Conservation (phyloP, 2,329 filamentous ascomycete species). For the Canariomyces notabilis region DNA sequence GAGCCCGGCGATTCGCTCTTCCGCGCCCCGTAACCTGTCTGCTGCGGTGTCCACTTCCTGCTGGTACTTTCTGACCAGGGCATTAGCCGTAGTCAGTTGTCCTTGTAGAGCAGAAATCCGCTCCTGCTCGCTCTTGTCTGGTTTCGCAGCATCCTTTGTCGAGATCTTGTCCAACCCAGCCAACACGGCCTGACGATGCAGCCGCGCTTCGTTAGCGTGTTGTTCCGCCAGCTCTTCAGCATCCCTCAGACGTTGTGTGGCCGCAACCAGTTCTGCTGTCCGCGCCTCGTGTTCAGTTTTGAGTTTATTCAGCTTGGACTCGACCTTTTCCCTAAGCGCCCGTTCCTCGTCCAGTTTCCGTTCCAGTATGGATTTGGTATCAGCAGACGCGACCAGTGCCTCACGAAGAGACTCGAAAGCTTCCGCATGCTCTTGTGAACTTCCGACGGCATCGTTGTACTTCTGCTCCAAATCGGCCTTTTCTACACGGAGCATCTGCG, state of each 20-base stretch:
- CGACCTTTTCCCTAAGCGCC: constrained; percentile 65
- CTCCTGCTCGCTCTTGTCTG: constrained; percentile 52
- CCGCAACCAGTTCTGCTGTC: constrained; percentile 69
- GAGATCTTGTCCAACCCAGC: constrained; percentile 73
- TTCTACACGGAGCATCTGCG: constrained; percentile 77
- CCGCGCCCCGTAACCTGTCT: constrained; percentile 84
- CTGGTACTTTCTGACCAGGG: constrained; percentile 81
- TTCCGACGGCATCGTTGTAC: constrained; percentile 62
- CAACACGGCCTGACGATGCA: constrained; percentile 77
- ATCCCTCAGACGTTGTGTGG: constrained; percentile 70
- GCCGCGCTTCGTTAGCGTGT: constrained; percentile 79
- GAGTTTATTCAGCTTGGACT: constrained; percentile 70
- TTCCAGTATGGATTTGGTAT: constrained; percentile 72
- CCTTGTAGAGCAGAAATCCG: constrained; percentile 69
- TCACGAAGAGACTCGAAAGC: constrained; percentile 71
- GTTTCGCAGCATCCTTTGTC: constrained; percentile 45
- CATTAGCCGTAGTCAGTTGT: constrained; percentile 73
- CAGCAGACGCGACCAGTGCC: constrained; percentile 72
- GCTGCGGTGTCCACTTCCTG: constrained; percentile 79
- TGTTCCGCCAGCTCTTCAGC: constrained; percentile 84
- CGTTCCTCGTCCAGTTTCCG: constrained; percentile 80
- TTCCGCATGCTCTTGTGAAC: constrained; percentile 62
- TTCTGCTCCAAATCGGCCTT: constrained; percentile 70
- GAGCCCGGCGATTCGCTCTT: constrained; percentile 92
- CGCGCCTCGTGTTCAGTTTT: constrained; percentile 78